Base-by-base conservation (phyloP, 2,329 filamentous ascomycete genomes). In the Thielaviopsis cerberus region DNA sequence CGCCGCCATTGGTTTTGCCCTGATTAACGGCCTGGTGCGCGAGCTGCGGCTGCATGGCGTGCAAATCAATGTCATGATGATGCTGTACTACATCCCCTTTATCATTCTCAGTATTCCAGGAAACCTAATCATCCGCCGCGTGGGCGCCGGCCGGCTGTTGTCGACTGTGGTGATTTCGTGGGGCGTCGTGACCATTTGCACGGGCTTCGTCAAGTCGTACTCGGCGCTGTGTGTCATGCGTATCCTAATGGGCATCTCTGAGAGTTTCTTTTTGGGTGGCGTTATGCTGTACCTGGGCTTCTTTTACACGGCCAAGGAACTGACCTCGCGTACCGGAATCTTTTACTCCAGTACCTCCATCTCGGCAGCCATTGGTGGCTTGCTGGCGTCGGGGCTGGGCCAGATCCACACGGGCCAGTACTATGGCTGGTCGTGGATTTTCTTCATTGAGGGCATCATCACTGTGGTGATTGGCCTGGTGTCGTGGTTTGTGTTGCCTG, bases 361-460 rank as follows among this genome's bases (percentile, higher is more conserved):
- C 0, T 81, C 82, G 0, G 83, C 83, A 0, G 83, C 78, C 0
- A 83, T 84, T 63, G 80, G 79, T 10, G 73, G 69, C 7, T 71
- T 75, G 22, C 65, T 75, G 8, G 68, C 69, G 37, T 71, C 70
- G 61, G 69, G 69, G 2, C 72, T 76, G 68, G 69, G 73, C 11
- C 67, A 69, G 13, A 64, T 69, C 24, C 67, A 70, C 51, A 66
- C 68, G 2, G 61, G 65, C 13, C 68, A 68, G 15, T 65, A 73
- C 26, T 65, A 67, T 24, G 67, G 69, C 0, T 73, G 71, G 73
- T 69, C 73, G 22, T 75, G 72, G 73, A 72, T 75, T 48, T 72
- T 75, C 60, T 67, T 74, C 61, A 70, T 73, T 27, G 71, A 73
- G 59, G 71, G 69, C 1, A 63, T 67, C 11, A 65, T 66, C 8